Percentiles rank a stretch among this genome's conserved stretches.
Conservation (phyloP, 208 protist genomes). For the Trypanosoma boissoni region DNA sequence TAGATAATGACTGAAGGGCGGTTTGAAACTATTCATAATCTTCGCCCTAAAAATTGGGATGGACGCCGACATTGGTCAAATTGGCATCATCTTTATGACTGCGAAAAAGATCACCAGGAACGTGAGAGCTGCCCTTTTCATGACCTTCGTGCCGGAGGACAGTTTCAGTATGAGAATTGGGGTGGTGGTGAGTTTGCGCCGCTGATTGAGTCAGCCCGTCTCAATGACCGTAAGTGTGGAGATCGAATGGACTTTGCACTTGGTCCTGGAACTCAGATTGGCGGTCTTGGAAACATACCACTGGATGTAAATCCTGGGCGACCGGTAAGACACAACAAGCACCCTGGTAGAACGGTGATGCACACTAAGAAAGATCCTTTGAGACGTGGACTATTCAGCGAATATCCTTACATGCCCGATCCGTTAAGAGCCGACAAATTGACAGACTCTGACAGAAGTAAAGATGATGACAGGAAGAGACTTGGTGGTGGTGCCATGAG, state of each 20-base stretch:
- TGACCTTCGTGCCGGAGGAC: slow-evolving; percentile 82
- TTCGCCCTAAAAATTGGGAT: slow-evolving; percentile 90
- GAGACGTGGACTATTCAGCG: slow-evolving; percentile 72
- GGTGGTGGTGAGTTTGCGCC: slow-evolving; percentile 48
- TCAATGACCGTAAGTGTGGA: slow-evolving; percentile 55
- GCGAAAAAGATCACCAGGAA: slow-evolving; percentile 79
- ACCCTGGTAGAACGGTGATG: slow-evolving; percentile 42
- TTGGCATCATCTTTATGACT: slow-evolving; percentile 90
- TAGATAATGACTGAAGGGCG: slow-evolving; percentile 83
- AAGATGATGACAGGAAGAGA: background rate
- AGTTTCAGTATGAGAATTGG: slow-evolving; percentile 89
- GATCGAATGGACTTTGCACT: slow-evolving; percentile 86
- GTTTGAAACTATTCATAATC: slow-evolving; percentile 87
- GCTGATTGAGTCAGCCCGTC: slow-evolving; percentile 45
- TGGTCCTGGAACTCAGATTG: slow-evolving; percentile 53
- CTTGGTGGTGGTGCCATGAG: slow-evolving; percentile 51
- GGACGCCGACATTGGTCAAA: slow-evolving; percentile 88
- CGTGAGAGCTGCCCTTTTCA: slow-evolving; percentile 89
- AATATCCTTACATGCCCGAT: slow-evolving; percentile 80
- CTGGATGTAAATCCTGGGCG: slow-evolving; percentile 67
- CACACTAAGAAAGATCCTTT: slow-evolving; percentile 79
- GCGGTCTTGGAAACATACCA: slow-evolving; percentile 54
- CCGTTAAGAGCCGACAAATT: slow-evolving; percentile 2
- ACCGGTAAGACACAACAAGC: slow-evolving; percentile 34
- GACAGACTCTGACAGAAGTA: slow-evolving; percentile 15